Conservation (phyloP, 2,329 filamentous ascomycete genomes). For the Drechslerella stenobrocha region DNA sequence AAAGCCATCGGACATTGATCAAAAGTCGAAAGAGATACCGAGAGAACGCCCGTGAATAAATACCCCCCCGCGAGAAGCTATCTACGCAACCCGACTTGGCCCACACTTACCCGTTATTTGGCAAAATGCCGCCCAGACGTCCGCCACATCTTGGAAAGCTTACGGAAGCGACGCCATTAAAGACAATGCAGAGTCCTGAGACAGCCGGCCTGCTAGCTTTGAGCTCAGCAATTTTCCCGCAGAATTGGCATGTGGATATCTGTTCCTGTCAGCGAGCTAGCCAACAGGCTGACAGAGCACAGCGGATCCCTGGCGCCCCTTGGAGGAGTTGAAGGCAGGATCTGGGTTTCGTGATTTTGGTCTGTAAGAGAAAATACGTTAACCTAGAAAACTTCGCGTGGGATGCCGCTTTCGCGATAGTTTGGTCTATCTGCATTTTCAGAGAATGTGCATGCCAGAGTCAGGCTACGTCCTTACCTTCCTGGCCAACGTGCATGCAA, state of each 20-base stretch:
- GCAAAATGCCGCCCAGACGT: slow-evolving; percentile 23
- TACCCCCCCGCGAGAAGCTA: neutral
- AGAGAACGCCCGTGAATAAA: neutral
- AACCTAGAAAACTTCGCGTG: slow-evolving; percentile 18
- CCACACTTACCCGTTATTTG: slow-evolving; percentile 45
- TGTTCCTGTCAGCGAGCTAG: slow-evolving; percentile 14
- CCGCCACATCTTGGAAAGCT: neutral
- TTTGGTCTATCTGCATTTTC: slow-evolving; percentile 29
- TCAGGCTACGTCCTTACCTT: slow-evolving; percentile 33
- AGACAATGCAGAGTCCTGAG: neutral
- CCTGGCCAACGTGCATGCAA: neutral
- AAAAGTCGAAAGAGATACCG: neutral
- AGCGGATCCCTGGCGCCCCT: slow-evolving; percentile 25
- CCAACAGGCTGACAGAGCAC: slow-evolving; percentile 35
- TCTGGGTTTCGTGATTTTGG: no score
- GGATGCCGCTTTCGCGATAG: slow-evolving; percentile 36
- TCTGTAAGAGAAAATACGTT: no score
- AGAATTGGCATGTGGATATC: slow-evolving; percentile 36
- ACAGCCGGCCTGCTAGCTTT: slow-evolving; percentile 17
- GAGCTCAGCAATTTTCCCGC: slow-evolving; percentile 46
- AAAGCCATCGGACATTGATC: neutral
- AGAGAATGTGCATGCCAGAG: slow-evolving; percentile 45
- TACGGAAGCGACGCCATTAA: neutral
- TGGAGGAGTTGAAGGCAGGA: no score
- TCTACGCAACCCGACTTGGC: slow-evolving; percentile 18